A percentile compares a stretch with the other conserved stretches of the same genome.
These are phyloP conservation scores for Hymenotorrendiella dingleyae DNA, from an alignment of 2,329 filamentous ascomycete genomes.

Conservation along the genomic window DNA sequence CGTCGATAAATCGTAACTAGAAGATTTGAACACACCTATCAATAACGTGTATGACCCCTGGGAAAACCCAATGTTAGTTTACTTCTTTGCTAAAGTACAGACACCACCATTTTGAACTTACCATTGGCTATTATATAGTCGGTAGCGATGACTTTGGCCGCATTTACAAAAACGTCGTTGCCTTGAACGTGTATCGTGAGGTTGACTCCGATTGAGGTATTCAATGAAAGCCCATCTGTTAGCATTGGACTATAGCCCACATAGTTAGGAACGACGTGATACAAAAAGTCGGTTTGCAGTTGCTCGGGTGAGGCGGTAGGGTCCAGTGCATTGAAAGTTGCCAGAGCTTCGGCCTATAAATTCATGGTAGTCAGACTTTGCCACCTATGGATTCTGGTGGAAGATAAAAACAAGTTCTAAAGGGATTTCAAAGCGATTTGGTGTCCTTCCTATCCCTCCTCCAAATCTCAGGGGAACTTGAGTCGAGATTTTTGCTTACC, in stretches of 20 bases:
- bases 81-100: too few relatives aligned
- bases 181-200: slow-evolving; percentile 39
- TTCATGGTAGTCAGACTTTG: too few relatives aligned
- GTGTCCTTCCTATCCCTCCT: too few relatives aligned
- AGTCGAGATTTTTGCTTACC: background rate
- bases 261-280: slow-evolving; percentile 55
- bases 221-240: slow-evolving; percentile 32
- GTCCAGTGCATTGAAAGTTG: slow-evolving; percentile 8
- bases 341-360: slow-evolving; percentile 10
- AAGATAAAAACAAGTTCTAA: too few relatives aligned
- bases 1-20: too few relatives aligned
- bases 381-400: too few relatives aligned
- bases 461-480: too few relatives aligned
- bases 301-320: slow-evolving; percentile 30
- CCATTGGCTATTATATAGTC: slow-evolving; percentile 50
- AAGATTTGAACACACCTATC: slow-evolving; percentile 42
- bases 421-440: too few relatives aligned
- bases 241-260: slow-evolving; percentile 47
- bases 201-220: slow-evolving; percentile 41
- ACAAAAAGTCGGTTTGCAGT: slow-evolving; percentile 49
- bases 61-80: too few relatives aligned
- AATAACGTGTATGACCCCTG: slow-evolving; percentile 52
- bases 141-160: slow-evolving; percentile 43
- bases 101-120: too few relatives aligned
- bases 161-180: slow-evolving; percentile 42